These are phyloP conservation scores for Yarrowia alimentaria DNA, from an alignment of 805 yeast genomes.

Conservation along the genomic window DNA sequence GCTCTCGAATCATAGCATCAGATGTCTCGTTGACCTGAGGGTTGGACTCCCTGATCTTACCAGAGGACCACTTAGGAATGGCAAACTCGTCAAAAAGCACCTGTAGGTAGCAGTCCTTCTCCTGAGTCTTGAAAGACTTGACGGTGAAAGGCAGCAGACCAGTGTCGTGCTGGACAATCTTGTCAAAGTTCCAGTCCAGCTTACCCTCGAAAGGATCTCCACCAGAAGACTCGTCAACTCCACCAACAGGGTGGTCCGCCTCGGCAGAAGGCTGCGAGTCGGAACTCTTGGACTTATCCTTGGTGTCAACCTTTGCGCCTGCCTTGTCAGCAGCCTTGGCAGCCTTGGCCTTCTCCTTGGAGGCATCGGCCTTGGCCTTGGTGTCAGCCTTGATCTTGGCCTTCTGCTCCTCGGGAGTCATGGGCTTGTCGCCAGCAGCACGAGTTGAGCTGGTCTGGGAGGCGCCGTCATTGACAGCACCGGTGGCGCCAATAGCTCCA, in stretches of 20 bases:
- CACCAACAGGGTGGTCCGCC: conserved; percentile 32
- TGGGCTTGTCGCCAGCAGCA: conserved; percentile 4
- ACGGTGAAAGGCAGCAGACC: conserved; percentile 78
- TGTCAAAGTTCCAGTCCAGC: conserved; percentile 41
- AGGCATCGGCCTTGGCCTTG: conserved; percentile 36
- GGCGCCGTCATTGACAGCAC: neutral
- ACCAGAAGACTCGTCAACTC: conserved; percentile 40
- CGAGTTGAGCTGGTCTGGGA: too few species aligned
- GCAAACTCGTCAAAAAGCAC: conserved; percentile 74
- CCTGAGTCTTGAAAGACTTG: conserved; percentile 54
- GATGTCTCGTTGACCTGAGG: conserved; percentile 53
- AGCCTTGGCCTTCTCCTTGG: conserved; percentile 38
- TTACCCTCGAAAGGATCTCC: conserved; percentile 48
- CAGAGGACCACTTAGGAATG: conserved; percentile 59
- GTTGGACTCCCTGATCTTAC: conserved; percentile 44
- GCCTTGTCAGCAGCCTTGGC: conserved; percentile 44
- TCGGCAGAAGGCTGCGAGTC: conserved; percentile 35
- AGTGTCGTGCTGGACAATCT: conserved; percentile 57
- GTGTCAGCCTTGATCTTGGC: conserved; percentile 35
- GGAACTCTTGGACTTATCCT: conserved; percentile 3
- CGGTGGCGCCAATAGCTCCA: neutral
- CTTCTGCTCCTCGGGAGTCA: conserved; percentile 38
- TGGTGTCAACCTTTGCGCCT: conserved; percentile 41
- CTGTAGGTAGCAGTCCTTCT: conserved; percentile 65
- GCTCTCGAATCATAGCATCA: conserved; percentile 73